A percentile compares a stretch with the other conserved stretches of the same genome.
Evolutionary conservation across 345 rosid genomes (phyloP).

Genomic region (Passiflora organensis): DNA sequence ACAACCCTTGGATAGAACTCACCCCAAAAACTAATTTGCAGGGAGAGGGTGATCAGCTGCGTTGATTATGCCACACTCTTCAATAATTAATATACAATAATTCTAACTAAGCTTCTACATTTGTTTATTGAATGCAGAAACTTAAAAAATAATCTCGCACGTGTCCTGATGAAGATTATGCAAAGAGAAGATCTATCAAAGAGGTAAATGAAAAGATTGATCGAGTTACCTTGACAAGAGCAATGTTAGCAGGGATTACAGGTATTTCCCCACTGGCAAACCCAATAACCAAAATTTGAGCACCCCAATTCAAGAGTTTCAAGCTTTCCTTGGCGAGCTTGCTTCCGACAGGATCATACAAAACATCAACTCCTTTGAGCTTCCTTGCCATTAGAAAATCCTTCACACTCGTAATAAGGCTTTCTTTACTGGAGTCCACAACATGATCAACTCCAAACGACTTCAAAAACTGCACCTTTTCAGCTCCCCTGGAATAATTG

Average conservation of each 20-base stretch:
- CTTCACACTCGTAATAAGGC: conserved; percentile 60
- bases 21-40: too few species aligned
- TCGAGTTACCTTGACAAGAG: conserved; percentile 74
- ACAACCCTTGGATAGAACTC: too few species aligned
- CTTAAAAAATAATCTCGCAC: not conserved
- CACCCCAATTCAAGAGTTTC: conserved; percentile 92
- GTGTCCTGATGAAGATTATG: too few species aligned
- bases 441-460: conserved; percentile 83
- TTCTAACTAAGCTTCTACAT: not conserved
- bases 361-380: conserved; percentile 79
- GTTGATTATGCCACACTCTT: not conserved
- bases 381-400: conserved; percentile 64
- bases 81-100: too few species aligned
- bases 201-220: not conserved
- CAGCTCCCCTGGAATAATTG: conserved; percentile 48
- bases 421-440: conserved; percentile 60
- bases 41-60: not conserved
- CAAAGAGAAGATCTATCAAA: not conserved
- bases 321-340: conserved; percentile 61
- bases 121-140: not conserved
- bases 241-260: conserved; percentile 72
- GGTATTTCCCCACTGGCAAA: conserved; percentile 93
- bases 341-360: conserved; percentile 92
- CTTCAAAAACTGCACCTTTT: conserved; percentile 64
- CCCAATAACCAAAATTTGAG: conserved; percentile 81